phyloP scores from a whole-genome alignment of 2,329 filamentous ascomycete genomes.

The Aschersonia sp. region DNA sequence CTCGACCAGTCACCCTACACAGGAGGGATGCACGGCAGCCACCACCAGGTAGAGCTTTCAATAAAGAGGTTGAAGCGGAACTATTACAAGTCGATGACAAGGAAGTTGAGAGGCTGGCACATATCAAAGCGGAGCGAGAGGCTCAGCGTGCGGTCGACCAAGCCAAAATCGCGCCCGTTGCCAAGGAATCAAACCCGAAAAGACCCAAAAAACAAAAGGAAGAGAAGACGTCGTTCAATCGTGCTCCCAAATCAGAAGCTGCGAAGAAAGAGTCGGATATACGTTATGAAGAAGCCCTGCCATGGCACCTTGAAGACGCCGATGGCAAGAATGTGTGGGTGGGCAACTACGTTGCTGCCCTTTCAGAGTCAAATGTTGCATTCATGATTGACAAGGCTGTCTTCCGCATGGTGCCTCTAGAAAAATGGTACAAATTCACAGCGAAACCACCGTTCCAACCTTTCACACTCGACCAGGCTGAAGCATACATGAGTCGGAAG shows the following conservation, averaged over 20 bases:
- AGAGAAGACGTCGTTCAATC: slow-evolving; percentile 78
- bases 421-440: slow-evolving; percentile 89
- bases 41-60: slow-evolving; percentile 47
- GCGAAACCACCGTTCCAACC: slow-evolving; percentile 67
- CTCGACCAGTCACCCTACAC: slow-evolving; percentile 76
- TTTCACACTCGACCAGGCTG: slow-evolving; percentile 71
- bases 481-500: slow-evolving; percentile 70
- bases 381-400: slow-evolving; percentile 54
- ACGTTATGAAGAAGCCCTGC: slow-evolving; percentile 88
- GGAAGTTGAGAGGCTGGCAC: slow-evolving; percentile 51
- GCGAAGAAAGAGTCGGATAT: slow-evolving; percentile 58
- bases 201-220: slow-evolving; percentile 52
- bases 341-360: slow-evolving; percentile 75
- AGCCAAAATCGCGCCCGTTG: slow-evolving; percentile 82
- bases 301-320: slow-evolving; percentile 94
- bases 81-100: slow-evolving; percentile 35
- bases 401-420: slow-evolving; percentile 78
- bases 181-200: slow-evolving; percentile 39
- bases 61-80: slow-evolving; percentile 35
- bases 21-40: slow-evolving; percentile 70
- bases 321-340: slow-evolving; percentile 93
- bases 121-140: slow-evolving; percentile 64
- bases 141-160: slow-evolving; percentile 76
- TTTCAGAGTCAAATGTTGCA: slow-evolving; percentile 76
- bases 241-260: slow-evolving; percentile 66